Evolutionary conservation across 2,329 filamentous ascomycete species (phyloP).

Genomic region (Fusarium fujikuroi): DNA sequence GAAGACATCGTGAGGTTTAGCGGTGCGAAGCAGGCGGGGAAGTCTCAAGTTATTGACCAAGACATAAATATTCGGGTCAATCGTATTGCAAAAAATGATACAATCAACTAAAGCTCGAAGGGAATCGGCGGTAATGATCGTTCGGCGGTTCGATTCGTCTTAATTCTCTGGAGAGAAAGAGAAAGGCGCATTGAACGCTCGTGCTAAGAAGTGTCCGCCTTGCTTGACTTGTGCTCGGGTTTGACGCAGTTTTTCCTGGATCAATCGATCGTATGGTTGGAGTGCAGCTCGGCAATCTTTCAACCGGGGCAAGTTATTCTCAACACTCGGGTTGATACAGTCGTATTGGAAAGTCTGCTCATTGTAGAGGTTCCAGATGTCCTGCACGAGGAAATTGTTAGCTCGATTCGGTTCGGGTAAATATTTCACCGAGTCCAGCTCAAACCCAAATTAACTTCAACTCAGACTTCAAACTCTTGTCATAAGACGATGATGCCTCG

Average conservation of each 20-base stretch:
- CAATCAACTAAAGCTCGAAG: not conserved
- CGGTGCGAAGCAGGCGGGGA: not conserved
- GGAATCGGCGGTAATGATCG: not conserved
- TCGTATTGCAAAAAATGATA: not conserved
- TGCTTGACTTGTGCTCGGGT: not conserved
- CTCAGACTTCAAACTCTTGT: not conserved
- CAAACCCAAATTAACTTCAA: not conserved
- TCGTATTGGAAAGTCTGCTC: constrained; percentile 3
- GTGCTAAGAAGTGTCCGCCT: not conserved
- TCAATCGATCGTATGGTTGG: not conserved
- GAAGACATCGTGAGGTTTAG: constrained; percentile 44
- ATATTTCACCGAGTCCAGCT: constrained; percentile 10
- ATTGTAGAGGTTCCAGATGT: constrained; percentile 22
- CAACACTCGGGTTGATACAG: not conserved
- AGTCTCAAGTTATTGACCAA: not conserved
- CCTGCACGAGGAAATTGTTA: constrained; percentile 38
- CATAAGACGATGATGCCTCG: not conserved
- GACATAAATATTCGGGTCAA: not conserved
- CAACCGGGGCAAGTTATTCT: not conserved
- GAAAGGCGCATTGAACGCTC: not conserved
- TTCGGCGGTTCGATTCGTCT: not conserved
- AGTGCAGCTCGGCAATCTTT: not conserved
- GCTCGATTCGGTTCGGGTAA: constrained; percentile 17
- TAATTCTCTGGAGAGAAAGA: not conserved
- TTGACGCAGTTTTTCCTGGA: not conserved